Evolutionary conservation across 2,329 filamentous ascomycete genomes (phyloP), one percentile per base, ranked within the genome.

Genomic region (Colletotrichum chrysophilum): DNA sequence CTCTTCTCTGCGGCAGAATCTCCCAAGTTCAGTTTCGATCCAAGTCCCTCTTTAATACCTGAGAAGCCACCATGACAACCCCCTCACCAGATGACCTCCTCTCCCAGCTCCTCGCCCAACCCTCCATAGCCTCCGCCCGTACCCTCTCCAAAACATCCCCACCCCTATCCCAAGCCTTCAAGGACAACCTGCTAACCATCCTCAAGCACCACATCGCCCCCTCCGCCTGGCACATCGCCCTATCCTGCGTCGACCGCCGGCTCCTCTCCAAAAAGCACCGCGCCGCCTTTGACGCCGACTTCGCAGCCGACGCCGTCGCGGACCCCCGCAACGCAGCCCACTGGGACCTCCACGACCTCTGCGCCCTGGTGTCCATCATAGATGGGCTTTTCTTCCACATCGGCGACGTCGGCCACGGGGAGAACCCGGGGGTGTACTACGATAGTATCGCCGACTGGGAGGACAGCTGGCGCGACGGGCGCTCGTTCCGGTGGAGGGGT

Each of bases 311-410:
- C 16, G 14, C 30, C 30, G 52, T 71, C 2, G 38, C 26, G 1
- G 12, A 21, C 5, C n/a, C 30, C 36, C 3, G 36, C 6, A 36
- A 58, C 24, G 36, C 28, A 2, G 61, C 8, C 6, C 18, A 66
- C n/a, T 75, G 72, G 72, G 68, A 70, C 55, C 72, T 71, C 4
- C 10, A n/a, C 28, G 68, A 66, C 32, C 72, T 75, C 55, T 71
- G 68, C 36, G 24, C 36, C 1, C 52, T 75, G 3, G 38, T 67
- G 14, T 3, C 4, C 2, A 21, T 64, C 68, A 26, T 71, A 6
- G 68, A 75, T 12, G 28, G 21, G 5, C 72, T 71, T 1, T 28
- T 75, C 36, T 18, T 28, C 21, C 62, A 65, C 68, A 30, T 71
- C 4, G 32, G 12, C n/a, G 52, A 61, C 7, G 66, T 36, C 16